A percentile compares a stretch with the other conserved stretches of the same genome.
Evolutionary conservation across 768 basidiomycete genomes (phyloP).

Genomic region (Trametes maxima): DNA sequence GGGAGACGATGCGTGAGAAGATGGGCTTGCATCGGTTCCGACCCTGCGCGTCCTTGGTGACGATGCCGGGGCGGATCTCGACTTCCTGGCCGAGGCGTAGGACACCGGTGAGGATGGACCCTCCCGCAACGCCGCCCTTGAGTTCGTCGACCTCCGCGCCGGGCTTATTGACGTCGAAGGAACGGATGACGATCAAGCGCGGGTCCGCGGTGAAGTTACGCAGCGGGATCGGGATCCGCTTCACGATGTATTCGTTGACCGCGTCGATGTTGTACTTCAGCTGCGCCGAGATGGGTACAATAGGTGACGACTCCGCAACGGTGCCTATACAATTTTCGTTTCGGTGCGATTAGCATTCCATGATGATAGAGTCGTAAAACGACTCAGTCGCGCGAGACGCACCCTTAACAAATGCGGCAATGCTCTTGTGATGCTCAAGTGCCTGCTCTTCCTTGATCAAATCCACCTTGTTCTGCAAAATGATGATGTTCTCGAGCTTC

Average conservation of each 20-base stretch:
- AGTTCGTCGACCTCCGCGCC: slow-evolving; percentile 96
- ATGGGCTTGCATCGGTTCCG: slow-evolving; percentile 92
- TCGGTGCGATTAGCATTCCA: too few relatives aligned
- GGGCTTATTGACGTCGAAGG: slow-evolving; percentile 99
- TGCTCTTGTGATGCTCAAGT: slow-evolving; percentile 94
- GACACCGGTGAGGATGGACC: slow-evolving; percentile 91
- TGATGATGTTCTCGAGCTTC: slow-evolving; percentile 97
- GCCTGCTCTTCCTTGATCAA: slow-evolving; percentile 95
- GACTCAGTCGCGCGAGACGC: slow-evolving; percentile 19
- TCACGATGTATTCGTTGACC: slow-evolving; percentile 98
- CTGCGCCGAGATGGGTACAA: slow-evolving; percentile 98
- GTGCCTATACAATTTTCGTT: slow-evolving; percentile 59
- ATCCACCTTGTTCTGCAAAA: slow-evolving; percentile 98
- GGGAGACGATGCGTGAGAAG: slow-evolving; percentile 85
- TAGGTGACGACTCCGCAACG: slow-evolving; percentile 95
- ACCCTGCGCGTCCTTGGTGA: slow-evolving; percentile 91
- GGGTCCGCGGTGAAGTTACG: slow-evolving; percentile 93
- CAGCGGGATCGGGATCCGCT: slow-evolving; percentile 90
- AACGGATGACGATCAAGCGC: slow-evolving; percentile 96
- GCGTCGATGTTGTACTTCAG: slow-evolving; percentile 99
- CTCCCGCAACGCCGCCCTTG: slow-evolving; percentile 98
- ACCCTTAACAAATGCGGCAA: slow-evolving; percentile 95
- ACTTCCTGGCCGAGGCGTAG: slow-evolving; percentile 90
- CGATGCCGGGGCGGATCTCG: slow-evolving; percentile 96
- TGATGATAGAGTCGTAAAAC: too few relatives aligned